These are phyloP conservation scores for Citrullus amarus DNA, from an alignment of 306 rosid species.

Conservation along the genomic window DNA sequence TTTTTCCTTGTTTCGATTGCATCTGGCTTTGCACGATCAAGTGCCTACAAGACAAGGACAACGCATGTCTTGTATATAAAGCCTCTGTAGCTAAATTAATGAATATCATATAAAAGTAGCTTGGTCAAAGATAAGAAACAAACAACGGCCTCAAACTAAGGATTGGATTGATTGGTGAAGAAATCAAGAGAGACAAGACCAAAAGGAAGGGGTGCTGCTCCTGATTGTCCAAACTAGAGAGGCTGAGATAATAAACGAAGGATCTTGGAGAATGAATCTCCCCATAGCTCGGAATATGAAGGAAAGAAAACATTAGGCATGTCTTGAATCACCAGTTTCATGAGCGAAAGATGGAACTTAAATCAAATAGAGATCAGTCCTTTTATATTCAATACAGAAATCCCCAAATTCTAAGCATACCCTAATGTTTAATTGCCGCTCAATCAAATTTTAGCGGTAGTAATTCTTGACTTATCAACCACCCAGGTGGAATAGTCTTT, in stretches of 20 bases:
- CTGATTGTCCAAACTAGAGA: not conserved
- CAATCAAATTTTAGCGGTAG: not conserved
- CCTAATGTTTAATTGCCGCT: not conserved
- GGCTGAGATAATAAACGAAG: not conserved
- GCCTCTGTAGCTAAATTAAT: not conserved
- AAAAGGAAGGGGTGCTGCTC: not conserved
- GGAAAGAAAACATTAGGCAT: not conserved
- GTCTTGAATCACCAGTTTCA: not conserved
- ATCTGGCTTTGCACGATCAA: conserved; percentile 82
- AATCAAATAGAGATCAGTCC: too few species aligned
- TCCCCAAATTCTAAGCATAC: too few species aligned
- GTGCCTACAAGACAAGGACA: conserved; percentile 34
- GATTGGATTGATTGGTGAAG: not conserved
- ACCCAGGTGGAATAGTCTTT: not conserved
- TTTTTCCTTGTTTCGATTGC: conserved; percentile 33
- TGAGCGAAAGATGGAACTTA: not conserved
- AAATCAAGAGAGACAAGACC: not conserved
- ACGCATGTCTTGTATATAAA: not conserved
- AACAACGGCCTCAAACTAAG: not conserved
- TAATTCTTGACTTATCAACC: not conserved
- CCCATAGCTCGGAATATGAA: not conserved
- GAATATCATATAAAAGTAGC: not conserved
- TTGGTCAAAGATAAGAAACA: not conserved
- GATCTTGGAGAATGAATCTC: not conserved
- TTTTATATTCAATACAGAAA: too few species aligned